A percentile compares a stretch with the other conserved stretches of the same genome.
phyloP scores from a whole-genome alignment of 1,284 basidiomycete species.

The Naganishia albida region DNA sequence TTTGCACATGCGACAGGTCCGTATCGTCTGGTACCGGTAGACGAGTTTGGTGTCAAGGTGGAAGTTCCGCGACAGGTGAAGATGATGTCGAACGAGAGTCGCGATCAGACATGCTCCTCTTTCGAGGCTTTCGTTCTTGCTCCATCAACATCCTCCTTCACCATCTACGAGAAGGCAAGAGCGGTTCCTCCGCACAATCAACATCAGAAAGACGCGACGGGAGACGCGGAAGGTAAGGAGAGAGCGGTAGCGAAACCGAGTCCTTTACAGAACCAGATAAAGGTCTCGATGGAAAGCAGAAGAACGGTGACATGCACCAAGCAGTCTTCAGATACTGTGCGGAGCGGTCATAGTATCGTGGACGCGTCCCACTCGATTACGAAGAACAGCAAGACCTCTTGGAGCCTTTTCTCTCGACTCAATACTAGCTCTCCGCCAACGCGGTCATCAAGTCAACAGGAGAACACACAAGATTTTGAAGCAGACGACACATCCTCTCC shows the following conservation, averaged over 20 bases:
- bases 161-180: slow-evolving; percentile 9
- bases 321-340: slow-evolving; percentile 13
- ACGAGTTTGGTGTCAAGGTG: slow-evolving; percentile 4
- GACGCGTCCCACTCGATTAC: slow-evolving; percentile 4
- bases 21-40: slow-evolving; percentile 3
- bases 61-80: neutral
- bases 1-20: slow-evolving; percentile 23
- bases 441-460: neutral
- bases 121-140: slow-evolving; percentile 24
- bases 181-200: neutral
- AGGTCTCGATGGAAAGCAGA: slow-evolving; percentile 14
- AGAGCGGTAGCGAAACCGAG: neutral
- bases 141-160: slow-evolving; percentile 13
- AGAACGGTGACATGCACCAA: slow-evolving; percentile 10
- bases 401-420: slow-evolving; percentile 11
- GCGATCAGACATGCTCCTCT: slow-evolving; percentile 13
- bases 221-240: neutral
- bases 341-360: neutral
- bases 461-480: neutral
- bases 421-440: neutral
- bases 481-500: slow-evolving; percentile 3
- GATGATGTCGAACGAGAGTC: slow-evolving; percentile 10
- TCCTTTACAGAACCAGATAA: slow-evolving; percentile 17
- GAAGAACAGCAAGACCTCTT: neutral
- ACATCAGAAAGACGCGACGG: neutral